These are phyloP conservation scores for Hordeum pubiflorum DNA, from an alignment of 202 grass and related monocot genomes.

Conservation along the genomic window DNA sequence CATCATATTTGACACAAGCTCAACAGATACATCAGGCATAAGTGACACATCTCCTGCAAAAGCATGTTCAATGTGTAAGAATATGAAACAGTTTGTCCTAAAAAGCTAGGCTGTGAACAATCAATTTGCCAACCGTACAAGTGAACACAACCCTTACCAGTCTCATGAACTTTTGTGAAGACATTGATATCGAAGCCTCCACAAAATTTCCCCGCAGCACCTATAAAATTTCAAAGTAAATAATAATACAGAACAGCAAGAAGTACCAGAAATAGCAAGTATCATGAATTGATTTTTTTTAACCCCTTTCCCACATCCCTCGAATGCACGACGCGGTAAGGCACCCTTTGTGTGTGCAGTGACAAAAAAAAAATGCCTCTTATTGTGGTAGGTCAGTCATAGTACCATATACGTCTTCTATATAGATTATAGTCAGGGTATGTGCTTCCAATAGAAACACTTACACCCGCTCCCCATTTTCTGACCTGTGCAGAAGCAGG, in stretches of 20 bases:
- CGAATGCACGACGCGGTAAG: neutral
- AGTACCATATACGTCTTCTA: neutral
- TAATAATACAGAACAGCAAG: conserved; percentile 1
- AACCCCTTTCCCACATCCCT: neutral
- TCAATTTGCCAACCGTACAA: neutral
- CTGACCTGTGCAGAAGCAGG: neutral
- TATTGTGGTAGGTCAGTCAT: neutral
- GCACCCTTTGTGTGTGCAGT: neutral
- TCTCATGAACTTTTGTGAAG: conserved; percentile 64
- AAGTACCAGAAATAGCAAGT: neutral
- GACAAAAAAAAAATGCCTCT: neutral
- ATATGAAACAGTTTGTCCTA: neutral
- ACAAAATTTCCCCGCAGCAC: conserved; percentile 58
- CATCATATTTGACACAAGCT: conserved; percentile 72
- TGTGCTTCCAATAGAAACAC: neutral
- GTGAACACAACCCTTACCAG: conserved; percentile 38
- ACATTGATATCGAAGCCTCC: conserved; percentile 95
- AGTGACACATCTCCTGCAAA: conserved; percentile 52
- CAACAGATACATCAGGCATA: conserved; percentile 75
- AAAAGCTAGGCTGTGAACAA: neutral
- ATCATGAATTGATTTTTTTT: neutral
- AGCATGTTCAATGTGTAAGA: neutral
- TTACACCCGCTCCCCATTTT: neutral
- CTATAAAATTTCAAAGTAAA: conserved; percentile 27
- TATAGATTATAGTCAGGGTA: neutral